Conservation (phyloP, 495 filamentous ascomycete genomes). For the Neurospora sp. region DNA sequence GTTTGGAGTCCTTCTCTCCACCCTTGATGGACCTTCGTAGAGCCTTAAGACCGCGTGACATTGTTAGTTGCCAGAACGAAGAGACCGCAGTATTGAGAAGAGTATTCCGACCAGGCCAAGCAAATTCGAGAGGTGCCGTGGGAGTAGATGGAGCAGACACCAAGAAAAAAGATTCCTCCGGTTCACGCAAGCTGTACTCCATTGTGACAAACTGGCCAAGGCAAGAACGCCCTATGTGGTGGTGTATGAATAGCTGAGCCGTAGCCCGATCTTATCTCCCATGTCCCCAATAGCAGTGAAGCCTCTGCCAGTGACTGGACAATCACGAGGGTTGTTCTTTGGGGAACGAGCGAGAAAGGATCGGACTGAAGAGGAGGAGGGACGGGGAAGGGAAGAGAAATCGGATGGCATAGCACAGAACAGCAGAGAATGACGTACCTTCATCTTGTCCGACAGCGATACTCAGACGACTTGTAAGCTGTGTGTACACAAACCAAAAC, state of each 20-base stretch:
- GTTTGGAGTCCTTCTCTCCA: conserved; percentile 63
- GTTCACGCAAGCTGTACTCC: not conserved
- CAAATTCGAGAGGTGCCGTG: not conserved
- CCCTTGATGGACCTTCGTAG: conserved; percentile 77
- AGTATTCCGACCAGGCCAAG: not conserved
- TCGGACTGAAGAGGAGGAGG: not conserved
- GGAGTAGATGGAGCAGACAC: not conserved
- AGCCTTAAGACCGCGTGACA: conserved; percentile 47
- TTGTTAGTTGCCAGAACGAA: conserved; percentile 21
- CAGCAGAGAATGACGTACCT: conserved; percentile 35
- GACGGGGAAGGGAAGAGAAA: conserved; percentile 7
- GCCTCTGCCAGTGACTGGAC: not conserved
- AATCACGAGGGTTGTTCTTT: not conserved
- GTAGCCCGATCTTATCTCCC: not conserved
- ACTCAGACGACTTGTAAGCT: conserved; percentile 5
- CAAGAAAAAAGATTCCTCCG: not conserved
- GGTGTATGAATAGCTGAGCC: not conserved
- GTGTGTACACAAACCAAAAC: conserved; percentile 3
- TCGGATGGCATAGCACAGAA: conserved; percentile 8
- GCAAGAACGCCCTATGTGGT: not conserved
- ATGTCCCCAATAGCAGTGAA: not conserved
- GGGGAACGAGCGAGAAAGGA: not conserved
- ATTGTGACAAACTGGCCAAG: not conserved
- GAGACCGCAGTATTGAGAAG: not conserved
- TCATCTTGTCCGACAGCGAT: conserved; percentile 30